These are phyloP conservation scores for Ophiostoma montium DNA, from an alignment of 2,329 filamentous ascomycete species.

Conservation along the genomic window DNA sequence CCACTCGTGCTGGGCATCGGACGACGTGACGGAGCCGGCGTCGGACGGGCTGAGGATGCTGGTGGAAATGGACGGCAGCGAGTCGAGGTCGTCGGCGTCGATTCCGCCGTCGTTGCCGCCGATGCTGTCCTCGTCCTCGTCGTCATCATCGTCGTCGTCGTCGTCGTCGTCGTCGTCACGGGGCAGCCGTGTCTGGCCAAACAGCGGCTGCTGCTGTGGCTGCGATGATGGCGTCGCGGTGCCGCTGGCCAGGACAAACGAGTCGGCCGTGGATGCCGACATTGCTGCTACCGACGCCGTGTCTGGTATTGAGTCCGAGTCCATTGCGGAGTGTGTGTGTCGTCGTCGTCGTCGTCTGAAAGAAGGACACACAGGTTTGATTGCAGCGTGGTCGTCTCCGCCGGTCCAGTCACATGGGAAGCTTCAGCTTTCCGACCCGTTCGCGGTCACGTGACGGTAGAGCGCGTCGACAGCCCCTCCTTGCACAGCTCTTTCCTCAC, in stretches of 20 bases:
- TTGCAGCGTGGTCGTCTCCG: background rate
- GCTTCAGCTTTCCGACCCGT: background rate
- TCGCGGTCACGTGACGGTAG: background rate
- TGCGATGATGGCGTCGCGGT: conserved; percentile 21
- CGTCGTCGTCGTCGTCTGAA: background rate
- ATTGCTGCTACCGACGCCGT: background rate
- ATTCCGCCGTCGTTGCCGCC: conserved; percentile 28
- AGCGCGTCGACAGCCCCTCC: background rate
- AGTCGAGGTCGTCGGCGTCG: conserved; percentile 42
- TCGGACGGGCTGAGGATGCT: conserved; percentile 23
- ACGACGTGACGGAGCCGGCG: conserved; percentile 39
- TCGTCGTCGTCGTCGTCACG: background rate
- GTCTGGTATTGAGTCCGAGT: conserved; percentile 6
- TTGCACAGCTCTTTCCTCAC: background rate
- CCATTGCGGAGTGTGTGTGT: conserved; percentile 4
- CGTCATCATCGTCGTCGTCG: background rate
- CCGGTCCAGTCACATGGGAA: background rate
- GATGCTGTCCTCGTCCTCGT: background rate
- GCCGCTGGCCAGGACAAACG: conserved; percentile 36
- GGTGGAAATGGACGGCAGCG: conserved; percentile 47
- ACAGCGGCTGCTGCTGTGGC: background rate
- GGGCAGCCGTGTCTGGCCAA: background rate
- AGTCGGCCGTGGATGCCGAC: conserved; percentile 25
- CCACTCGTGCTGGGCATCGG: conserved; percentile 91
- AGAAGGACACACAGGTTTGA: too few relatives aligned